Evolutionary conservation across 345 rosid species (phyloP), one percentile per base, ranked within the genome.

Genomic region (Lepidium aucheri): DNA sequence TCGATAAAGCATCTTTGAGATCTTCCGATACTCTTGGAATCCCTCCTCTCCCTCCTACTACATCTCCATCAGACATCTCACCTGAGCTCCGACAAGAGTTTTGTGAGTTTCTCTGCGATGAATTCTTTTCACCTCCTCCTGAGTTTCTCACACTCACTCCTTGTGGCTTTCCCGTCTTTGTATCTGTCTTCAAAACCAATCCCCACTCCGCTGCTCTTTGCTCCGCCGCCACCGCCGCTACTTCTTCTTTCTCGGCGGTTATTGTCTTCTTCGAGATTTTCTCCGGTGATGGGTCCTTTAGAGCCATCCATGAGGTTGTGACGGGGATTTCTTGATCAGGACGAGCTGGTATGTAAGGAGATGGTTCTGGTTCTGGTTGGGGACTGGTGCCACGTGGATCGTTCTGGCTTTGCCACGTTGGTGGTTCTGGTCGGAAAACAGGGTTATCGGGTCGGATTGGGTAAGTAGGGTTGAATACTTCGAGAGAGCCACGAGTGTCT

Each of bases 141-240:
- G 97, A 93, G 45, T 70, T 90, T 77, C 98, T 70, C 1, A 83
- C 94, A 2, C 61, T 44, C 3, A 93, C 98, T 36, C 88, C 87
- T 47, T 86, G 85, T 9, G 94, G 97, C 77, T 85, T 93, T 9
- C 98, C 98, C 0, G 94, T 86, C 76, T 90, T 86, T 0, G 76
- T 76, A 14, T 90, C 97, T 0, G 98, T 88, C 63, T 84, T 86
- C 54, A 93, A 70, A 6, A 88, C 87, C 22, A 93, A 65, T n/a
- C 98, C 98, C 98, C 98, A 93, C 79, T 93, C 98, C 2, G 98
- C 98, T 8, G 98, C 97, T 45, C 98, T 84, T 68, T 90, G 84
- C 26, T 83, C 89, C 0, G 94, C 97, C 15, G 70, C 74, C 3
- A 85, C 91, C 1, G 68, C 68, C 16, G 79, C 90, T 1, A 75